Evolutionary conservation across 192 early-diverging fungal species (phyloP).

Genomic region (Chytriomyces sp.): DNA sequence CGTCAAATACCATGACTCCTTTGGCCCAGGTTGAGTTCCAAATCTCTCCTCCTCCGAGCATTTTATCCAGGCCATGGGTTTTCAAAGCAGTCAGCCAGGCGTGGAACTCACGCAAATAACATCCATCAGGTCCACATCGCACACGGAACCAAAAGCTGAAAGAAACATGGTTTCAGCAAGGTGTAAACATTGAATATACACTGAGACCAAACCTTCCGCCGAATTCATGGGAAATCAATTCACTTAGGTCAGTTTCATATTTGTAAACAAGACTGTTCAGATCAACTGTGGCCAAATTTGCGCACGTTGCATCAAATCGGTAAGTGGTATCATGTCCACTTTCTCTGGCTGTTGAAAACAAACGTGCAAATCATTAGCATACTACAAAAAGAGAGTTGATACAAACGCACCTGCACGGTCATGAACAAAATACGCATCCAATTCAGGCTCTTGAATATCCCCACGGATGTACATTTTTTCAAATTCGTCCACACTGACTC

Average conservation of each 20-base stretch:
- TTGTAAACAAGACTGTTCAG: constrained; percentile 93
- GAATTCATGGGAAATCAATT: constrained; percentile 63
- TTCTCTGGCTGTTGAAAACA: constrained; percentile 71
- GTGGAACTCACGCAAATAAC: constrained; percentile 43
- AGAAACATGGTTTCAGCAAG: neutral
- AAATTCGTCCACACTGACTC: constrained; percentile 69
- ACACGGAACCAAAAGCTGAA: constrained; percentile 52
- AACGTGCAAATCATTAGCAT: neutral
- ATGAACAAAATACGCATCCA: constrained; percentile 96
- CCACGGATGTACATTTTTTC: constrained; percentile 73
- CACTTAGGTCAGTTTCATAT: constrained; percentile 91
- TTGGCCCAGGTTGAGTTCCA: constrained; percentile 62
- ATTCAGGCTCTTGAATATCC: constrained; percentile 73
- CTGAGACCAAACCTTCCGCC: constrained; percentile 36
- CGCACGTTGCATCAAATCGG: constrained; percentile 88
- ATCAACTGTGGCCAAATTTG: constrained; percentile 91
- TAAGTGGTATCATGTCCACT: constrained; percentile 98
- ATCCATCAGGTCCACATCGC: constrained; percentile 49
- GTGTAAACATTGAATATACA: neutral
- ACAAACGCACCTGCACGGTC: constrained; percentile 74
- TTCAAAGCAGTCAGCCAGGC: constrained; percentile 43
- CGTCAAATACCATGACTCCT: constrained; percentile 53
- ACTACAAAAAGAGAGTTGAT: neutral
- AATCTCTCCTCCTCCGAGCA: constrained; percentile 42
- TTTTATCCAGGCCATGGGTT: constrained; percentile 38